Percentiles rank a stretch among this genome's conserved stretches.
Evolutionary conservation across 192 early-diverging fungal species (phyloP).

Genomic region (Mortierella alpina): DNA sequence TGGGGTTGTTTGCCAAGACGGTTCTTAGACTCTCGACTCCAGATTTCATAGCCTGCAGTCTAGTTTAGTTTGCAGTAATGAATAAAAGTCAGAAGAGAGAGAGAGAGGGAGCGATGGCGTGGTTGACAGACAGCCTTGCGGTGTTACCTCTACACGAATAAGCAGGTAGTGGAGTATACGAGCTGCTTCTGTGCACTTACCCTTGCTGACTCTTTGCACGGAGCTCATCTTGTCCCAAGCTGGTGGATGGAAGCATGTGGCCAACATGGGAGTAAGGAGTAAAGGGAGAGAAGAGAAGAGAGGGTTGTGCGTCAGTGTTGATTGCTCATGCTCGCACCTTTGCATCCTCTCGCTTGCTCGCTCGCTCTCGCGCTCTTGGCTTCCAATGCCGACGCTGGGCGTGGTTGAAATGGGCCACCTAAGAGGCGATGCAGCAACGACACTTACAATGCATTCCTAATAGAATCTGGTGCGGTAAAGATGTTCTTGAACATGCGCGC

Average conservation of each 20-base stretch:
- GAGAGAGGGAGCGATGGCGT: background rate
- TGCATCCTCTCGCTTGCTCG: background rate
- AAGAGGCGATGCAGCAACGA: background rate
- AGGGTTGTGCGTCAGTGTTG: too few species aligned
- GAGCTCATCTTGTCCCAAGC: conserved; percentile 45
- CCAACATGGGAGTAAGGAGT: background rate
- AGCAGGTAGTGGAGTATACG: background rate
- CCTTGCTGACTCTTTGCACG: conserved; percentile 50
- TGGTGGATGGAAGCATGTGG: background rate
- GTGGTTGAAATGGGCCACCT: background rate
- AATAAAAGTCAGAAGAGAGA: background rate
- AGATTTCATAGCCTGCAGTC: conserved; percentile 41
- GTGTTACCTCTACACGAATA: background rate
- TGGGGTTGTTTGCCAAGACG: conserved; percentile 32
- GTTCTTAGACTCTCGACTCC: conserved; percentile 50
- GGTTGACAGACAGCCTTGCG: too few species aligned
- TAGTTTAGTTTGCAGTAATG: conserved; percentile 1
- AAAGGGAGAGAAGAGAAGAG: background rate
- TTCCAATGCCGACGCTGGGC: background rate
- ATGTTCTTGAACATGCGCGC: conserved; percentile 48
- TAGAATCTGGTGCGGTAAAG: conserved; percentile 39
- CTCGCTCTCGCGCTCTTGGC: background rate
- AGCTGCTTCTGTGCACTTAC: conserved; percentile 11
- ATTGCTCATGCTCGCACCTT: too few species aligned
- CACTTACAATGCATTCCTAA: conserved; percentile 41